Base-by-base conservation (phyloP, 202 grass and related monocot species). In the Miscanthus sacchariflorus region DNA sequence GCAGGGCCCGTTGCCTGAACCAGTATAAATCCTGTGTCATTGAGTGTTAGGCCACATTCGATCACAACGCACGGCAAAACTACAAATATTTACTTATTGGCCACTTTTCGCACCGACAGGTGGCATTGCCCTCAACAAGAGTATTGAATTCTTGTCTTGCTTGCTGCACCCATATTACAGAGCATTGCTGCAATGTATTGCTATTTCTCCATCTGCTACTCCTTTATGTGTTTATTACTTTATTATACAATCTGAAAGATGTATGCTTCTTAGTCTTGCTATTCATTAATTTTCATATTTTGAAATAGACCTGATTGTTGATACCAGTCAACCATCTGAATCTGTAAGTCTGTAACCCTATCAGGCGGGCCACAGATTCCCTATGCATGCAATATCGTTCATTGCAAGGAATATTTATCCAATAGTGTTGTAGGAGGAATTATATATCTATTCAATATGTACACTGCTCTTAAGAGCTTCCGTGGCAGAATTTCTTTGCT, bases 131-230 rank as follows among this genome's bases (percentile, higher is more conserved):
- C 25, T 66, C 9, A 81, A 12, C 19, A 68, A 25, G 7, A 78
- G 42, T 83, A 78, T 77, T 14, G 21, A 81, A 46, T 86, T 77
- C 0, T 12, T 21, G n/a, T 66, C 42, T 86, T 69, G 7, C 48
- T 72, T 54, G 8, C 28, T 40, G 18, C 38, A 46, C 36, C 36
- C 58, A 63, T 74, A 48, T 61, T 42, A 84, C 38, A 49, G 12
- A 23, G 6, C 15, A 35, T 77, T 36, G 19, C 30, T 81, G 19
- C 64, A n/a, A 77, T 71, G 42, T 65, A 56, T 67, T 80, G 25
- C 63, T 72, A 44, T 38, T 39, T 33, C 12, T 21, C 43, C 28
- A 39, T 33, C 27, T 65, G 2, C 5, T n/a, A 14, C 28, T 65
- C 30, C 19, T 82, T 86, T 50, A 28, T 4, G 36, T 21, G 27